These are phyloP conservation scores for Botrytis elliptica DNA, from an alignment of 2,329 filamentous ascomycete genomes.

Conservation along the genomic window DNA sequence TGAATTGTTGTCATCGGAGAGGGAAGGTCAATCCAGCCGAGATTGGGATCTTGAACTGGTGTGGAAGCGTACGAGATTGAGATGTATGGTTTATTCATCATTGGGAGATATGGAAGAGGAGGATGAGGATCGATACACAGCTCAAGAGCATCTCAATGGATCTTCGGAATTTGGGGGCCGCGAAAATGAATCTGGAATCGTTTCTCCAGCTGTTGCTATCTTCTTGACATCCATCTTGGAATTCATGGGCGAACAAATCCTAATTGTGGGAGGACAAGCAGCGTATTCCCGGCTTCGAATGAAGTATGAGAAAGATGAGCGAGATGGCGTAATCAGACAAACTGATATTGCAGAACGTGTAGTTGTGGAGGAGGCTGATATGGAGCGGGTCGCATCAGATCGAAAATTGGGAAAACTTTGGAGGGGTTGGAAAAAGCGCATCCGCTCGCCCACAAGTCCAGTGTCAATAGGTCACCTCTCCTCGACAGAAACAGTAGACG, in stretches of 20 bases:
- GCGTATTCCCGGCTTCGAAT: constrained; percentile 67
- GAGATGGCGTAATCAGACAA: constrained; percentile 47
- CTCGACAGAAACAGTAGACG: constrained; percentile 48
- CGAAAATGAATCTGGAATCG: constrained; percentile 54
- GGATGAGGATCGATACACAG: constrained; percentile 86
- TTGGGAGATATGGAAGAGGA: constrained; percentile 97
- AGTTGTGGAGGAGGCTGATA: constrained; percentile 84
- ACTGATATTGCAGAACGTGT: constrained; percentile 61
- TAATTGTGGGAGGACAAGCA: constrained; percentile 84
- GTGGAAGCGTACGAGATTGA: constrained; percentile 88
- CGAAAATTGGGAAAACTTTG: constrained; percentile 84
- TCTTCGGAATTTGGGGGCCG: constrained; percentile 53
- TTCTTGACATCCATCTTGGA: constrained; percentile 95
- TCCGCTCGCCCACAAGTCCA: constrained; percentile 57
- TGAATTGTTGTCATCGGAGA: constrained; percentile 58
- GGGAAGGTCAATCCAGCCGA: constrained; percentile 49
- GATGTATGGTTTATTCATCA: constrained; percentile 98
- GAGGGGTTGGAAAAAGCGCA: constrained; percentile 91
- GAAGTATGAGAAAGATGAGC: constrained; percentile 59
- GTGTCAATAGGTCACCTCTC: constrained; percentile 48
- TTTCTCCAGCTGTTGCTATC: constrained; percentile 90
- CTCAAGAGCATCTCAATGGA: constrained; percentile 70
- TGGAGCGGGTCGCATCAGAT: constrained; percentile 90
- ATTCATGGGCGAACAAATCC: constrained; percentile 85
- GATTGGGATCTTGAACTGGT: constrained; percentile 89